These are phyloP conservation scores for Spinacia oleracea DNA, from an alignment of 179 eudicot genomes.

Conservation along the genomic window DNA sequence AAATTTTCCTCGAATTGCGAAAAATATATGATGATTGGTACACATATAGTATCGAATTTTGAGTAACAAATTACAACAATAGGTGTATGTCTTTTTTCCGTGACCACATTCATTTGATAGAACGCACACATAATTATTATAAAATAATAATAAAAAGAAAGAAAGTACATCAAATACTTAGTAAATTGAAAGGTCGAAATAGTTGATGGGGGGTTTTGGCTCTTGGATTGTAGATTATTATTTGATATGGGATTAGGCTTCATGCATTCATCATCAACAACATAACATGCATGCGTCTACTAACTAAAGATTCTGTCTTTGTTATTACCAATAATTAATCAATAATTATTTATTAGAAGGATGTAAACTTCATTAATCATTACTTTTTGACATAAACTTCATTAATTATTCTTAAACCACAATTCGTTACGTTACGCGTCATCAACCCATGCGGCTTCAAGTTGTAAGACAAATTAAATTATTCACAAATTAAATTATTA, in stretches of 20 bases:
- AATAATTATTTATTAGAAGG: background rate
- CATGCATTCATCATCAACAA: background rate
- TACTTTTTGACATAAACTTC: no score
- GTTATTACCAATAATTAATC: background rate
- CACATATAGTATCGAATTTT: no score
- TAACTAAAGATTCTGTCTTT: background rate
- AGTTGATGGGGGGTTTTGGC: background rate
- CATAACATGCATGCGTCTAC: constrained; percentile 13
- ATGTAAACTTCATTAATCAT: background rate
- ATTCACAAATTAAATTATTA: background rate
- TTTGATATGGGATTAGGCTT: background rate
- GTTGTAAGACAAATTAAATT: background rate
- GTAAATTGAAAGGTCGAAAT: background rate
- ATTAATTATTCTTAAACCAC: background rate
- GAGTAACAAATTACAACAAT: no score
- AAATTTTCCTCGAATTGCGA: no score
- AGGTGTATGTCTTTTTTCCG: no score
- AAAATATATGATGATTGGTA: no score
- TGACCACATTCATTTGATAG: no score
- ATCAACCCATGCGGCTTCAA: constrained; percentile 18
- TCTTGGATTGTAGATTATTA: constrained; percentile 8
- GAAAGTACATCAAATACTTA: no score
- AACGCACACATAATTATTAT: no score
- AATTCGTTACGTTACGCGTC: background rate
- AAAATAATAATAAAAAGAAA: no score